These are phyloP conservation scores for Cinnamomum chago DNA, from an alignment of 164 flowering plant species.

Conservation along the genomic window DNA sequence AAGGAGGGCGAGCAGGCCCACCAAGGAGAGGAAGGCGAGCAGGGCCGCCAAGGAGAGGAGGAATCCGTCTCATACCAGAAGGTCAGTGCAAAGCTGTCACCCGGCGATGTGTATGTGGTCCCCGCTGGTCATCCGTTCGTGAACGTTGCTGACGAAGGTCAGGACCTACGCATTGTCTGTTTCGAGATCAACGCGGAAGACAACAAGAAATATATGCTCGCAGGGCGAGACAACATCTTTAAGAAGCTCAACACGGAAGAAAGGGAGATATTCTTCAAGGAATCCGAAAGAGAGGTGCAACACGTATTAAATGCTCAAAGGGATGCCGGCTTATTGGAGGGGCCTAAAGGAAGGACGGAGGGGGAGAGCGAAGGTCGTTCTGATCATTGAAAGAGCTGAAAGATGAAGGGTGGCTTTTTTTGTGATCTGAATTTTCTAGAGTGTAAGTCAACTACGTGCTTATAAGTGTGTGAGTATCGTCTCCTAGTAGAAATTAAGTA, in stretches of 20 bases:
- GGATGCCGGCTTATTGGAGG: slow-evolving; percentile 15
- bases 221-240: slow-evolving; percentile 43
- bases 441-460: too few species aligned
- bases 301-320: slow-evolving; percentile 16
- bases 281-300: slow-evolving; percentile 26
- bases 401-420: too few species aligned
- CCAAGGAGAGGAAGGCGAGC: too few species aligned
- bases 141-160: slow-evolving; percentile 33
- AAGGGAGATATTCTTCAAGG: slow-evolving; percentile 40
- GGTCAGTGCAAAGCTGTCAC: slow-evolving; percentile 17
- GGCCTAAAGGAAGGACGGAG: slow-evolving; percentile 16
- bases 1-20: not conserved
- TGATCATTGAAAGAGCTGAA: too few species aligned
- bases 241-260: slow-evolving; percentile 43
- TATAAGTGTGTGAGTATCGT: too few species aligned
- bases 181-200: slow-evolving; percentile 43
- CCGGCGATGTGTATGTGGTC: slow-evolving; percentile 25
- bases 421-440: too few species aligned
- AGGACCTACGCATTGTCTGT: slow-evolving; percentile 47
- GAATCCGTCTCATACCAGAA: slow-evolving; percentile 18
- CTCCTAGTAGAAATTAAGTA: too few species aligned
- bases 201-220: slow-evolving; percentile 44
- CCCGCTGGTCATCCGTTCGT: slow-evolving; percentile 69
- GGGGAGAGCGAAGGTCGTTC: not conserved
- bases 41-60: not conserved